Percentiles rank a stretch among this genome's conserved stretches.
Conservation (phyloP, 225 moss, liverwort and hornwort species). For the Pseudisothecium myosuroides region DNA sequence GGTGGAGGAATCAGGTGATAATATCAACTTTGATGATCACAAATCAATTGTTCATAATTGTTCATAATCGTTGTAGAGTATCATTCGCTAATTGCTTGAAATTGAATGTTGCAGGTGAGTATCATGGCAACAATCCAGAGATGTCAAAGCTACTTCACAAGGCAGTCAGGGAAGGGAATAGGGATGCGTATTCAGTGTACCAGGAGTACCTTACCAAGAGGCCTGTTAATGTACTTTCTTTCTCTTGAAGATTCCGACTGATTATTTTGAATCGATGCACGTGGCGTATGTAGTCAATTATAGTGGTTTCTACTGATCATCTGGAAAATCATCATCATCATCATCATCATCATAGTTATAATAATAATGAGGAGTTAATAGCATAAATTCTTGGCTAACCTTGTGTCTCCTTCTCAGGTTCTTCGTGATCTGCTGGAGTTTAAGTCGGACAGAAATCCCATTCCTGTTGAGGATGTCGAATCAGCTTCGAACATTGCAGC, state of each 20-base stretch:
- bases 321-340: neutral
- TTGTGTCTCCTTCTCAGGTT: constrained; percentile 33
- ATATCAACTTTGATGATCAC: neutral
- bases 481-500: constrained; percentile 58
- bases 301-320: neutral
- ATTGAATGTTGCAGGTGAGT: constrained; percentile 48
- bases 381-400: neutral
- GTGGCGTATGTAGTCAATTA: neutral
- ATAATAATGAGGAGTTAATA: neutral
- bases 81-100: neutral
- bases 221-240: constrained; percentile 52
- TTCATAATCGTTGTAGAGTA: neutral
- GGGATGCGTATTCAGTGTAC: constrained; percentile 68
- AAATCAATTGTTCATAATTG: neutral
- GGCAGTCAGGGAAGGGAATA: constrained; percentile 67
- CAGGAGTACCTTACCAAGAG: constrained; percentile 58
- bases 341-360: too few species aligned
- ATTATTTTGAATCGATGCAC: neutral
- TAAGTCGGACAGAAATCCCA: constrained; percentile 36
- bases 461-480: constrained; percentile 66
- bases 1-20: neutral
- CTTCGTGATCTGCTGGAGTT: constrained; percentile 80
- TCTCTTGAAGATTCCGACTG: neutral
- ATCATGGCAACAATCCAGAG: constrained; percentile 90
- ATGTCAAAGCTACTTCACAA: constrained; percentile 93